Percentiles rank a stretch among this genome's conserved stretches.
Evolutionary conservation across 2,329 filamentous ascomycete genomes (phyloP).

Genomic region (Pezizomycotina sp.): DNA sequence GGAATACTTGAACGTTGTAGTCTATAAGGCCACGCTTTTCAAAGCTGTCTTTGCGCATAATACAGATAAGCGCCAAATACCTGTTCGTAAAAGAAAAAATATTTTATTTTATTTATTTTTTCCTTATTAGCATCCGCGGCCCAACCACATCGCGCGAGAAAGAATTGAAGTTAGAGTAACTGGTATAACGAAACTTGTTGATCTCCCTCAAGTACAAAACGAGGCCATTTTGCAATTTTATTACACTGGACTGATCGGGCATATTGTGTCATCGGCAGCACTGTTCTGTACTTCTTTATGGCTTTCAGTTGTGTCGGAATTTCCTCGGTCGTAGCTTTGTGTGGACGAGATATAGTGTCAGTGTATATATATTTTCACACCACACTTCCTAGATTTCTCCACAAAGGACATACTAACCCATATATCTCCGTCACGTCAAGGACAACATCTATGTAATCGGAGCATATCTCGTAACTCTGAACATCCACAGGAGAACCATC

Average conservation of each 20-base stretch:
- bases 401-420: conserved; percentile 49
- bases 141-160: background rate
- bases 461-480: conserved; percentile 94
- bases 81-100: conserved; percentile 25
- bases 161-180: background rate
- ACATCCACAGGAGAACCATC: conserved; percentile 88
- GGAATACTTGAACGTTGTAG: conserved; percentile 71
- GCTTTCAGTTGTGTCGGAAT: too few species aligned
- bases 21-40: conserved; percentile 72
- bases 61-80: conserved; percentile 65
- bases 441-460: conserved; percentile 95
- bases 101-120: background rate
- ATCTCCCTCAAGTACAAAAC: conserved; percentile 52
- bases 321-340: conserved; percentile 34
- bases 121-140: background rate
- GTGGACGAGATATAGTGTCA: too few species aligned
- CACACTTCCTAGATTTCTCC: too few species aligned
- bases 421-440: conserved; percentile 95
- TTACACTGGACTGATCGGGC: conserved; percentile 49
- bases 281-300: conserved; percentile 40
- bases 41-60: conserved; percentile 72
- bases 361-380: too few species aligned
- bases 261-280: conserved; percentile 42
- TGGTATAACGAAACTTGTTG: conserved; percentile 33
- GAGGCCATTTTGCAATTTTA: conserved; percentile 50